Conservation (phyloP, 768 basidiomycete genomes). For the Rubroboletus pulcherrimus region DNA sequence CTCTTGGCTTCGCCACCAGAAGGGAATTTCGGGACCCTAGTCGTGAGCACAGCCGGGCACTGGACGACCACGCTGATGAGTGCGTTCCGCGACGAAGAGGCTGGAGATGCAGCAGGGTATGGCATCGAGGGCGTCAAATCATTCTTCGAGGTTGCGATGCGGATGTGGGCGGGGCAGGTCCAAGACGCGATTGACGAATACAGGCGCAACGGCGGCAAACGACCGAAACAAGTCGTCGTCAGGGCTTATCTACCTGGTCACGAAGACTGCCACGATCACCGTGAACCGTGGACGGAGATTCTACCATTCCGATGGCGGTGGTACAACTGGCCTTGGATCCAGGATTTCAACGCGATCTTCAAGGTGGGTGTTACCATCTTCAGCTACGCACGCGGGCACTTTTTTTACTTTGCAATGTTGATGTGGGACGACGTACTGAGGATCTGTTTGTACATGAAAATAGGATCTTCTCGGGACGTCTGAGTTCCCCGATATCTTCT, state of each 20-base stretch:
- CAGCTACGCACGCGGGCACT: no score
- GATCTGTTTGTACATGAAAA: background rate
- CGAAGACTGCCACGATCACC: constrained; percentile 54
- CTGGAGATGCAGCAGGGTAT: constrained; percentile 33
- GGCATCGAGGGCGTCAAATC: constrained; percentile 53
- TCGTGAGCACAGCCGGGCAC: constrained; percentile 64
- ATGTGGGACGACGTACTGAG: background rate
- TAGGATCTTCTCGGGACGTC: constrained; percentile 41
- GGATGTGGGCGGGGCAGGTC: constrained; percentile 49
- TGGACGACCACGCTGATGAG: constrained; percentile 60
- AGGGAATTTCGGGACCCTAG: constrained; percentile 55
- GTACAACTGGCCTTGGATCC: constrained; percentile 67
- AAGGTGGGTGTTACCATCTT: constrained; percentile 39
- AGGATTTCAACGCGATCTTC: constrained; percentile 54
- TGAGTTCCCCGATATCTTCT: constrained; percentile 54
- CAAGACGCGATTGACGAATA: constrained; percentile 42
- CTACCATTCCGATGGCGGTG: constrained; percentile 43
- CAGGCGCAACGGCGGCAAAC: constrained; percentile 23
- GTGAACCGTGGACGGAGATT: constrained; percentile 45
- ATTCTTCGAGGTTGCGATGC: constrained; percentile 59
- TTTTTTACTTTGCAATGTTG: background rate
- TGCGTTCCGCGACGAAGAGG: constrained; percentile 35
- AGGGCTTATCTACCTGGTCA: constrained; percentile 64
- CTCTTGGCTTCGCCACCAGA: constrained; percentile 45
- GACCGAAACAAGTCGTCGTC: constrained; percentile 46